Evolutionary conservation across 805 yeast genomes (phyloP), one percentile per base, ranked within the genome.

Genomic region (Candida pseudoglaebosa): DNA sequence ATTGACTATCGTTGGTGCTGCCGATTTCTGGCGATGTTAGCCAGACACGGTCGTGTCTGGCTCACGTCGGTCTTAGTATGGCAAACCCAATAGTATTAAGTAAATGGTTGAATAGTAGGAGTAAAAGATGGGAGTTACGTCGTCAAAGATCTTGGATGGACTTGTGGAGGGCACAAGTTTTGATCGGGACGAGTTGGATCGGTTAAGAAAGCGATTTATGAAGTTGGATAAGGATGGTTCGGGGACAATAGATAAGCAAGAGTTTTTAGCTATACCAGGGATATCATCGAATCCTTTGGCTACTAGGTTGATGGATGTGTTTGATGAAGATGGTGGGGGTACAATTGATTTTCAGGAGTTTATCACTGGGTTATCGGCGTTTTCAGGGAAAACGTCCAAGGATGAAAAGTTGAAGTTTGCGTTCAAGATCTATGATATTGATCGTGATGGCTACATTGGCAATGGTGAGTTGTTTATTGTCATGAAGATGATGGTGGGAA

Each of bases 401-500:
- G 82, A 80, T 39, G 97, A 88, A 48, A 91, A 89, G 61, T 71
- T 91, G 42, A 71, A 71, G 54, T 93, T 95, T 67, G 93, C 96
- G 8, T 93, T 93, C 65, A 85, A 82, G 53, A 88, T 93, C 14
- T 93, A 93, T 56, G 99, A 93, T 57, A 88, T 93, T 46, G 99
- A 93, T 61, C 74, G 88, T 40, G 99, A 93, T 57, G 99, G 99
- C 0, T 89, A 56, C 57, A 87, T 93, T 26, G 90, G 97, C 2
- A 91, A 91, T 56, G 99, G 99, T 17, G 99, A 93, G 62, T 62
- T 93, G 40, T 93, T 83, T 53, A 72, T 91, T 29, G 98, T 93
- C 29, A 70, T 93, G 65, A 86, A 93, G 62, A 85, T 87, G 78
- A 93, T 93, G 99, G 99, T 95, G 19, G 99, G 98, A 1, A 82